phyloP scores from a whole-genome alignment of 2,329 filamentous ascomycete genomes.

The Rutstroemia sp. region DNA sequence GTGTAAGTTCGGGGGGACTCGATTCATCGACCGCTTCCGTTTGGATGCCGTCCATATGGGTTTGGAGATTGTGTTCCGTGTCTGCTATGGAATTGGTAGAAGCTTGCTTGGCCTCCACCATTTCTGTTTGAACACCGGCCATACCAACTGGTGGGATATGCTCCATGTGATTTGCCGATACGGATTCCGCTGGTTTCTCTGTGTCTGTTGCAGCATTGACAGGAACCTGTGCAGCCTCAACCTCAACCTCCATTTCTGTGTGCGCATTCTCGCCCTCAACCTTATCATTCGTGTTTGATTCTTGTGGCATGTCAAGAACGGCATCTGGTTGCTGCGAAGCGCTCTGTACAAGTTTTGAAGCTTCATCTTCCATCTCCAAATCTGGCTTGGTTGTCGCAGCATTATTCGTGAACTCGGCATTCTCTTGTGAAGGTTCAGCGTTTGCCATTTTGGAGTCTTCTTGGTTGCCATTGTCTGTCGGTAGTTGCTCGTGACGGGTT shows the following conservation, averaged over 20 bases:
- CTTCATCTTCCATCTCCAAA: not conserved
- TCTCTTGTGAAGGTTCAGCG: not conserved
- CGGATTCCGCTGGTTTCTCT: not conserved
- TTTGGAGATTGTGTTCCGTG: not conserved
- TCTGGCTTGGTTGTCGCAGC: too few relatives aligned
- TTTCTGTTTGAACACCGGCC: too few relatives aligned
- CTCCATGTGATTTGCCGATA: too few relatives aligned
- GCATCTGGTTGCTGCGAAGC: not conserved
- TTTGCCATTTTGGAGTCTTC: conserved; percentile 2
- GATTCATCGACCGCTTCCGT: not conserved
- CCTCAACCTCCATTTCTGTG: not conserved
- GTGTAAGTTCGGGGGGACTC: conserved; percentile 19
- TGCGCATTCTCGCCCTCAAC: not conserved
- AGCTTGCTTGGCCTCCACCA: too few relatives aligned
- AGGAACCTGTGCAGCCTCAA: not conserved
- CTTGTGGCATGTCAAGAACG: not conserved
- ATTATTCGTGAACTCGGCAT: not conserved
- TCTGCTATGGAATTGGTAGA: not conserved
- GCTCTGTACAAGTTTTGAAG: not conserved
- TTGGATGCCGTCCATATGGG: not conserved
- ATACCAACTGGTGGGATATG: too few relatives aligned
- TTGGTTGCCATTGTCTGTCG: not conserved
- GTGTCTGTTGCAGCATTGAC: not conserved
- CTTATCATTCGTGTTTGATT: not conserved
- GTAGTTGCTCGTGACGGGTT: not conserved